Evolutionary conservation across 148 eudicot species (phyloP).

Genomic region (Nepenthes gracilis): DNA sequence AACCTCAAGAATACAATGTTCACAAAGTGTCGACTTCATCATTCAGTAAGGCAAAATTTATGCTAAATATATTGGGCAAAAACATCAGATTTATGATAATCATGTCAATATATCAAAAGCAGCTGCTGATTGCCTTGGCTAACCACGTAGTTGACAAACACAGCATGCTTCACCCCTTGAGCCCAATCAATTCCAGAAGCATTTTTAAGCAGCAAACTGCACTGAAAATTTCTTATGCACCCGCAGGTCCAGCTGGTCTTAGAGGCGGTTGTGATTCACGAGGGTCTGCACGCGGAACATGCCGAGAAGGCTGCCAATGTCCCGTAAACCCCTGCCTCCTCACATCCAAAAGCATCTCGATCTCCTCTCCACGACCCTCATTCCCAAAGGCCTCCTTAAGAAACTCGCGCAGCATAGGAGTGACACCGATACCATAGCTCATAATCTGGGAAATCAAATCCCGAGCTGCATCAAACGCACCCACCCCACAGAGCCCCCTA

Average conservation of each 20-base stretch:
- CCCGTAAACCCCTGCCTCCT: constrained; percentile 19
- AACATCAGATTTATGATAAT: too few species aligned
- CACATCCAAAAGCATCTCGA: constrained; percentile 36
- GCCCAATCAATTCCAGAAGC: too few species aligned
- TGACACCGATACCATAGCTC: constrained; percentile 42
- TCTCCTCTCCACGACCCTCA: constrained; percentile 45
- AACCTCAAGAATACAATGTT: too few species aligned
- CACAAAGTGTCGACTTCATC: too few species aligned
- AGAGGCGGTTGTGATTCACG: constrained; percentile 6
- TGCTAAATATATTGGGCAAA: too few species aligned
- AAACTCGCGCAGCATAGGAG: constrained; percentile 32
- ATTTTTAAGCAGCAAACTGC: too few species aligned
- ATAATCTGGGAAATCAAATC: constrained; percentile 38
- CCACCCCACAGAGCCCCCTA: constrained; percentile 43
- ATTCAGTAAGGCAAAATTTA: too few species aligned
- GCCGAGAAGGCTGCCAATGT: constrained; percentile 17
- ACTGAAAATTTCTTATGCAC: too few species aligned
- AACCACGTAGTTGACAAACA: too few species aligned
- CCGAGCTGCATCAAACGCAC: constrained; percentile 23
- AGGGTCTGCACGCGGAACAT: constrained; percentile 14
- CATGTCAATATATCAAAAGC: too few species aligned
- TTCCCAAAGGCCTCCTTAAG: constrained; percentile 44
- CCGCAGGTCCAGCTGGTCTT: constrained; percentile 5
- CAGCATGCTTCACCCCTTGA: too few species aligned
- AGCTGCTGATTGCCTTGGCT: too few species aligned